These are phyloP conservation scores for Tylopilus vinaceipallidus DNA, from an alignment of 768 basidiomycete species.

Conservation along the genomic window DNA sequence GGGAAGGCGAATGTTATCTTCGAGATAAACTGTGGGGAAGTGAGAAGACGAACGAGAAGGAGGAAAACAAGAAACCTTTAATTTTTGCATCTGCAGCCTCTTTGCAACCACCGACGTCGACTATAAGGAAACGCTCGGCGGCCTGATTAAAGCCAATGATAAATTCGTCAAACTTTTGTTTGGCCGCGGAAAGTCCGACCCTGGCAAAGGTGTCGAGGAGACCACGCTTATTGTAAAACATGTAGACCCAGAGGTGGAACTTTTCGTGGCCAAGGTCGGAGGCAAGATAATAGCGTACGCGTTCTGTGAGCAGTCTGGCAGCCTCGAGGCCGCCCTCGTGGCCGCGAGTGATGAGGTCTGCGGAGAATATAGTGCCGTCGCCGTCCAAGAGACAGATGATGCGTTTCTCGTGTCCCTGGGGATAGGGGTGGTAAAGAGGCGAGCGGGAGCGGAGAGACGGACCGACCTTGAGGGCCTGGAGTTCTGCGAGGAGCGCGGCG, in stretches of 20 bases:
- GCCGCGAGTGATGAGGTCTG: constrained; percentile 52
- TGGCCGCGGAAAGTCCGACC: constrained; percentile 33
- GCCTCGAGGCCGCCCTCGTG: constrained; percentile 57
- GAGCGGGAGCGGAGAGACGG: background rate
- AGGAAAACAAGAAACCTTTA: constrained; percentile 47
- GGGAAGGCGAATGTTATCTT: constrained; percentile 46
- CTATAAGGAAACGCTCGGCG: constrained; percentile 60
- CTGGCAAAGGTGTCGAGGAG: constrained; percentile 48
- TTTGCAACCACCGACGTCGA: constrained; percentile 69
- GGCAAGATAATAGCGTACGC: constrained; percentile 24
- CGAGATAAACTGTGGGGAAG: constrained; percentile 35
- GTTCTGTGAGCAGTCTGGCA: constrained; percentile 44
- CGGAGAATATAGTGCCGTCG: constrained; percentile 58
- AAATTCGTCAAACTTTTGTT: constrained; percentile 59
- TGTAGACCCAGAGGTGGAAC: constrained; percentile 56
- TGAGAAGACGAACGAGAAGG: constrained; percentile 5
- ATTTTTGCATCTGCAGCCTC: constrained; percentile 77
- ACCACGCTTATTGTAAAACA: constrained; percentile 65
- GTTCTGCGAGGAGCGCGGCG: constrained; percentile 22
- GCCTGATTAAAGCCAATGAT: constrained; percentile 70
- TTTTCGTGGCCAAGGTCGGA: constrained; percentile 25
- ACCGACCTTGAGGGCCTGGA: constrained; percentile 27
- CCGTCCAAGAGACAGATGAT: constrained; percentile 58
- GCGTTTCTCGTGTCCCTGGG: constrained; percentile 32
- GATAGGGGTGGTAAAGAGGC: background rate